Base-by-base conservation (phyloP, 305 asterid species). In the Caryopteris hybrid region DNA sequence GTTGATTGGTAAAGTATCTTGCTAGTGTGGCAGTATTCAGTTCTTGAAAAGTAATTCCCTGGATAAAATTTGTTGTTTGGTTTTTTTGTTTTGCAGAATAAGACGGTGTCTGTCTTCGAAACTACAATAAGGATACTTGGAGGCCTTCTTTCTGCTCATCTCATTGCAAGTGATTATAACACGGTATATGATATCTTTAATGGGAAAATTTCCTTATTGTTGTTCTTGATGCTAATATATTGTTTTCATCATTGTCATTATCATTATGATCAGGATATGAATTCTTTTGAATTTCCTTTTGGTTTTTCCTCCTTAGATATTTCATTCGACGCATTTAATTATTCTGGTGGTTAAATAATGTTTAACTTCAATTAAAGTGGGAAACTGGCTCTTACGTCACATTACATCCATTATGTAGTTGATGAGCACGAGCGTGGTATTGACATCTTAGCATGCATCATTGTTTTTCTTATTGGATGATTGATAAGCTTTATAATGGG, bases 71-170 rank as follows among this genome's bases (percentile, higher is more conserved):
- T 72, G 68, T 46, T 16, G 51, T 66, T 75, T 0, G 5, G 27
- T 61, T 72, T 46, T 62, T 70, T 12, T 68, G 39, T 65, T 72
- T 74, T 80, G 82, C 99, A 93, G 99, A 93, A 90, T 84, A 90
- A 93, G 82, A 93, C 99, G 1, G 97, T 93, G 47, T 93, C 99
- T 43, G 81, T 93, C 74, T 93, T 93, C 72, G 99, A 93, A 83
- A 93, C 99, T 64, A 93, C 97, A 14, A 93, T 93, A 67, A 87
- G 99, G 69, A 74, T 93, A 78, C 95, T 93, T 63, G 99, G 99
- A 81, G 99, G 99, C 75, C 77, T 93, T 73, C 88, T 93, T 42
- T 90, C 97, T 82, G 99, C 99, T 58, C 99, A 93, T 81, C 96
- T 93, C 53, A 82, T 93, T 76, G 97, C 99, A 55, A 93, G 95